A percentile compares a stretch with the other conserved stretches of the same genome.
Conservation (phyloP, 257 asterid species). For the Dorcoceras hygrometricum region DNA sequence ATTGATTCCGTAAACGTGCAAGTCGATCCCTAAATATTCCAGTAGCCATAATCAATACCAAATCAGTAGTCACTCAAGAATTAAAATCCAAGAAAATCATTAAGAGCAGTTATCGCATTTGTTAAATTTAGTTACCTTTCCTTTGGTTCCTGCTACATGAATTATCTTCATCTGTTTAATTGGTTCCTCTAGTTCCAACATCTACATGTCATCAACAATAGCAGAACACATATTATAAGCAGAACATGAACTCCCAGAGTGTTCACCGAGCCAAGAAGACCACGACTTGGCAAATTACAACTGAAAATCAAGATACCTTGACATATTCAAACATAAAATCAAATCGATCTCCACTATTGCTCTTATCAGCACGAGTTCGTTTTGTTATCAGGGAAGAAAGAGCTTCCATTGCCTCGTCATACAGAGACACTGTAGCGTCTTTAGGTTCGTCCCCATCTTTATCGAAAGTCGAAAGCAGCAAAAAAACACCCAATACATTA, state of each 20-base stretch:
- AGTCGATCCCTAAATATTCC: conserved; percentile 82
- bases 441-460: conserved; percentile 44
- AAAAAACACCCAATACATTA: conserved; percentile 13
- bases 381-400: conserved; percentile 83
- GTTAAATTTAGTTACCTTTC: conserved; percentile 61
- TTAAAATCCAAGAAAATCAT: conserved; percentile 12
- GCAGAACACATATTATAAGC: conserved; percentile 12
- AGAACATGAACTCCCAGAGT: neutral
- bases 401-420: conserved; percentile 95
- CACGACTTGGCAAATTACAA: neutral
- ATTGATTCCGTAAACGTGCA: conserved; percentile 86
- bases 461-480: conserved; percentile 18
- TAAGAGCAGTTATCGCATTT: neutral
- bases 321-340: conserved; percentile 76
- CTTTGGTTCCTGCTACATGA: conserved; percentile 99
- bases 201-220: conserved; percentile 40
- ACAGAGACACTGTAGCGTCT: conserved; percentile 38
- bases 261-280: neutral
- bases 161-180: conserved; percentile 82
- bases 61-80: conserved; percentile 22
- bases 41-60: conserved; percentile 23
- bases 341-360: conserved; percentile 75
- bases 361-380: conserved; percentile 91
- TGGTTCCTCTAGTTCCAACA: conserved; percentile 81
- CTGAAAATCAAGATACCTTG: conserved; percentile 45